Evolutionary conservation across 2,329 filamentous ascomycete species (phyloP).

Genomic region (Pseudocercospora ulei): DNA sequence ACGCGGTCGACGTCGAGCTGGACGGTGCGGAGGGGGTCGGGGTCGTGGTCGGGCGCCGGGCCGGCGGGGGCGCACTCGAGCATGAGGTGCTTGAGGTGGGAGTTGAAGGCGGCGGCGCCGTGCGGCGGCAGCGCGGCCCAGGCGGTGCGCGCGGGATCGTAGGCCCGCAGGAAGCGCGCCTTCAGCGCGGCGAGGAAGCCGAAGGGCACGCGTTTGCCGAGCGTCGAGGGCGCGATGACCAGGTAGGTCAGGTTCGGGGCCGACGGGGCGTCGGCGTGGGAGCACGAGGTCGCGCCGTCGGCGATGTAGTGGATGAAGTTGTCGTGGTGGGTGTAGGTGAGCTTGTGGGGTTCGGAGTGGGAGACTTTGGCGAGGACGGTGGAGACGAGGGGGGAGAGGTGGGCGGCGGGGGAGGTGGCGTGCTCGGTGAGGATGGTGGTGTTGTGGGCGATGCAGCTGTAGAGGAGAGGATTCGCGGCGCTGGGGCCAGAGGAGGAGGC

Average conservation of each 20-base stretch:
- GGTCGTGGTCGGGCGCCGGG: slow-evolving; percentile 70
- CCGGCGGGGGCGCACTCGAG: slow-evolving; percentile 72
- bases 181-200: slow-evolving; percentile 86
- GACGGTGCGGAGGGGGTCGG: slow-evolving; percentile 75
- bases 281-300: slow-evolving; percentile 47
- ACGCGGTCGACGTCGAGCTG: slow-evolving; percentile 88
- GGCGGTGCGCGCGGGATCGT: slow-evolving; percentile 56
- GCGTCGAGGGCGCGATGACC: slow-evolving; percentile 69
- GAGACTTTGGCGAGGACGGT: slow-evolving; percentile 91
- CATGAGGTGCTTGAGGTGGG: slow-evolving; percentile 65
- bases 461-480: slow-evolving; percentile 33
- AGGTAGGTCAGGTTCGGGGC: slow-evolving; percentile 80
- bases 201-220: slow-evolving; percentile 83
- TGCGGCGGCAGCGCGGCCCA: slow-evolving; percentile 76
- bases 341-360: slow-evolving; percentile 69
- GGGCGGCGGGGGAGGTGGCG: slow-evolving; percentile 71
- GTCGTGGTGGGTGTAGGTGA: slow-evolving; percentile 75
- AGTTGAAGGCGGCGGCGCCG: slow-evolving; percentile 80
- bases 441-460: slow-evolving; percentile 83
- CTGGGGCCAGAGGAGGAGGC: slow-evolving; percentile 34
- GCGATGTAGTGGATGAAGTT: slow-evolving; percentile 95
- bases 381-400: slow-evolving; percentile 77
- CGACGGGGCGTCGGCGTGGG: slow-evolving; percentile 29
- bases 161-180: slow-evolving; percentile 68
- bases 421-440: slow-evolving; percentile 89